Evolutionary conservation across 2,329 filamentous ascomycete species (phyloP), one percentile per base, ranked within the genome.

Genomic region (Colletotrichum tofieldiae): DNA sequence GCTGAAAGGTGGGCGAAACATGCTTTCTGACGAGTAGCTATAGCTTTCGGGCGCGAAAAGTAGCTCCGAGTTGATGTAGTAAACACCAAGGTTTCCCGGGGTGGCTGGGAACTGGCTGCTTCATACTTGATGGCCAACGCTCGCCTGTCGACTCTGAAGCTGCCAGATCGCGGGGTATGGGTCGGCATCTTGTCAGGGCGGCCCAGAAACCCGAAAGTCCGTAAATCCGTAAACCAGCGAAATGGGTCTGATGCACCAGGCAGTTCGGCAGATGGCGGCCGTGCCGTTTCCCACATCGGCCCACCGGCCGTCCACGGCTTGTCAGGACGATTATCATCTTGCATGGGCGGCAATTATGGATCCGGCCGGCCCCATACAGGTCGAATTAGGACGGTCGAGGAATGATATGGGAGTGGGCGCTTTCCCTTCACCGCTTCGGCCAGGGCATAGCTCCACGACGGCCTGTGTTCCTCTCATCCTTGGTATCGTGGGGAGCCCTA

Each of bases 41-140:
- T 64, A 58, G 58, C 59, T 72, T 26, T 52, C 59, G 69, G 65
- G 1, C 2, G 3, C 52, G 60, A 64, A 14, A 72, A 72, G 54
- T 72, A 69, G 65, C 37, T 23, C 65, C 58, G 65, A 64, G 29
- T 14, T 26, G 59, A 64, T 56, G 23, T 18, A 35, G 58, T n/a
- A n/a, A 18, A 35, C 49, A 62, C 3, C 52, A 47, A 54, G 45
- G 59, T 45, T 72, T 49, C 51, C 26, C 51, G n/a, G 14, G 9
- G 26, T 29, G 35, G 52, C n/a, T n/a, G n/a, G 35, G 43, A 18
- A 29, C 41, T 26, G 56, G 37, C 26, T 58, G 43, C 49, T 16
- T 23, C 43, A 29, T 58, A 35, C 23, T 52, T 37, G 23, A 55
- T 59, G 8, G 55, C 39, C n/a, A 26, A 29, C 47, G 59, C n/a